Conservation (phyloP, 805 yeast species). For the Yarrowia yakushimensis region DNA sequence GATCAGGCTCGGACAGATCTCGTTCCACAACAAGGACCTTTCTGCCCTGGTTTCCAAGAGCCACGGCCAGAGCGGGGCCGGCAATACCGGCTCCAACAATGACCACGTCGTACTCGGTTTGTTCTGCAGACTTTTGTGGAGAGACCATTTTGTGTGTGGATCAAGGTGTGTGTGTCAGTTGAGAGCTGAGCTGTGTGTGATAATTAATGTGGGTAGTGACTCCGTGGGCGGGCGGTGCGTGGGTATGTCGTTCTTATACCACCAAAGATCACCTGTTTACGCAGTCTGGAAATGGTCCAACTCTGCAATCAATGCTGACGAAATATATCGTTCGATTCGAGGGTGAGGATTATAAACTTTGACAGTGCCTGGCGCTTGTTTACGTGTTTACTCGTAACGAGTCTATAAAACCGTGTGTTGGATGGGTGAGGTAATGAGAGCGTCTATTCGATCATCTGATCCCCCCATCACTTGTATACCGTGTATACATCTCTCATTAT, state of each 20-base stretch:
- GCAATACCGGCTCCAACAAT: constrained; percentile 98
- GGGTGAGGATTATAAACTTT: constrained; percentile 15
- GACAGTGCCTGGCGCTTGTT: neutral
- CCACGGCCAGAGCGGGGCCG: constrained; percentile 91
- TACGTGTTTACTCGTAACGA: no score
- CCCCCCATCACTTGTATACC: no score
- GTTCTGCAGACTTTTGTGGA: neutral
- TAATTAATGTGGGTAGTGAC: neutral
- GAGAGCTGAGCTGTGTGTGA: neutral
- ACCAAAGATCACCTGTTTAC: constrained; percentile 7
- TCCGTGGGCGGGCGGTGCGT: neutral
- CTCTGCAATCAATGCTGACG: constrained; percentile 13
- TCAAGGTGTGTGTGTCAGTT: no score
- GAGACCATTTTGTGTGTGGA: constrained; percentile 7
- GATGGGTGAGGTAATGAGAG: no score
- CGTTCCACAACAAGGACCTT: constrained; percentile 75
- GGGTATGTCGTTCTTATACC: neutral
- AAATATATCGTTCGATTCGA: constrained; percentile 17
- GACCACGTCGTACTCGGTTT: constrained; percentile 65
- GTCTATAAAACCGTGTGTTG: no score
- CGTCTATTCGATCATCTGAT: no score
- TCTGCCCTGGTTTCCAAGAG: constrained; percentile 85
- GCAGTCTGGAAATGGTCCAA: constrained; percentile 7
- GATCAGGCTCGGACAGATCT: constrained; percentile 87
- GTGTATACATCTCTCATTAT: neutral